These are phyloP conservation scores for Apiotrichum laibachii DNA, from an alignment of 1,284 basidiomycete genomes.

Conservation along the genomic window DNA sequence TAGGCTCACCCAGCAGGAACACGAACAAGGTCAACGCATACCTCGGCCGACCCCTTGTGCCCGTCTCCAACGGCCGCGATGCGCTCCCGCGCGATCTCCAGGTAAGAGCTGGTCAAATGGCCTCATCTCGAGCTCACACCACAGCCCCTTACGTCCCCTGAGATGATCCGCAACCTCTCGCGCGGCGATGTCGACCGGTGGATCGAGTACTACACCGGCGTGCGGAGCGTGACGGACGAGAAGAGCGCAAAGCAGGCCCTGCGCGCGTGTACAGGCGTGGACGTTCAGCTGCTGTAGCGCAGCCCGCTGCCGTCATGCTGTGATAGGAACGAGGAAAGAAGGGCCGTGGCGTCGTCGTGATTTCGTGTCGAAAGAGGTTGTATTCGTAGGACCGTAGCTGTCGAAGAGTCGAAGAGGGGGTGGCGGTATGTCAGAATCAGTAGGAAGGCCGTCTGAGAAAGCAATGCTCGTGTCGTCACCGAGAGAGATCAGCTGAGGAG, in stretches of 20 bases:
- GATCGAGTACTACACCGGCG: conserved; percentile 21
- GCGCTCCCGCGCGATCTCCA: conserved; percentile 9
- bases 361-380: no score
- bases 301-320: no score
- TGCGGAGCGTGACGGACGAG: not conserved
- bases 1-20: conserved; percentile 6
- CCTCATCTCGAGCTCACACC: not conserved
- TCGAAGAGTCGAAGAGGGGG: no score
- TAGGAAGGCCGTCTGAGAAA: no score
- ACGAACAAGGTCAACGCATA: conserved; percentile 14
- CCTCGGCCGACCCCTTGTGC: conserved; percentile 12
- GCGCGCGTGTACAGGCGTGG: conserved; percentile 15
- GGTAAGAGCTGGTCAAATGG: conserved; percentile 7
- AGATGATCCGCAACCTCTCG: conserved; percentile 7
- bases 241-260: conserved; percentile 11
- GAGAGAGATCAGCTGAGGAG: no score
- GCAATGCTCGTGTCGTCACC: no score
- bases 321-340: no score
- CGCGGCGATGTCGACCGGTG: conserved; percentile 7
- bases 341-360: no score
- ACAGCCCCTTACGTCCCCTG: conserved; percentile 15
- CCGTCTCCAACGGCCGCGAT: conserved; percentile 12
- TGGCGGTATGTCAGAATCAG: no score
- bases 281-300: conserved; percentile 1
- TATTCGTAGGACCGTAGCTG: no score